Evolutionary conservation across 1,284 basidiomycete species (phyloP).

Genomic region (Cystobasidium sp.): DNA sequence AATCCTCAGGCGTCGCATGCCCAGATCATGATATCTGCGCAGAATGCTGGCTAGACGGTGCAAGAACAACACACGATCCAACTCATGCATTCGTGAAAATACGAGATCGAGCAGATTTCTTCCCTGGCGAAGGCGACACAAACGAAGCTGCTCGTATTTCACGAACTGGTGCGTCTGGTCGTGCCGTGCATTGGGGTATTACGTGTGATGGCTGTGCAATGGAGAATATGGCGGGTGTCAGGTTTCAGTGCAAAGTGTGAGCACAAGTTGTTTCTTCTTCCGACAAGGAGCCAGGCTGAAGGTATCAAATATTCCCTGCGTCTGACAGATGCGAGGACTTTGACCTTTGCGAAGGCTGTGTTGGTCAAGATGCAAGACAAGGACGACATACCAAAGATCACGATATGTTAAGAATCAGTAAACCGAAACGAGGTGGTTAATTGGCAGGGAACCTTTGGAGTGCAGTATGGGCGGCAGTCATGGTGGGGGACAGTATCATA

Average conservation of each 20-base stretch:
- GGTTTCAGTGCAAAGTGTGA: slow-evolving; percentile 22
- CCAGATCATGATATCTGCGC: slow-evolving; percentile 18
- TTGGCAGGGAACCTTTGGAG: not conserved
- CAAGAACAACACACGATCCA: slow-evolving; percentile 11
- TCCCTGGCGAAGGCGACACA: not conserved
- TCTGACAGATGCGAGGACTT: slow-evolving; percentile 17
- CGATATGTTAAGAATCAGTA: slow-evolving; percentile 10
- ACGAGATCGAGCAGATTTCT: not conserved
- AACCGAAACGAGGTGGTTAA: not conserved
- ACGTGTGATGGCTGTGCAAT: slow-evolving; percentile 11
- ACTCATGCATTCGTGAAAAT: slow-evolving; percentile 23
- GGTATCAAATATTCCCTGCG: not conserved
- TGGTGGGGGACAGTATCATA: not conserved
- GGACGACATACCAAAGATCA: slow-evolving; percentile 5
- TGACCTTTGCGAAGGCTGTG: slow-evolving; percentile 13
- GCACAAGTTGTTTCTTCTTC: not conserved
- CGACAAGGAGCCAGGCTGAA: not conserved
- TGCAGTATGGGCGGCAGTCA: not conserved
- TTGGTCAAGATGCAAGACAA: not conserved
- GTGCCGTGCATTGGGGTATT: slow-evolving; percentile 9
- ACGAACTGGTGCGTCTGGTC: not conserved
- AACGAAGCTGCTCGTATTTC: not conserved
- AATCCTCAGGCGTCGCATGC: slow-evolving; percentile 3
- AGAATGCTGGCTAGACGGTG: slow-evolving; percentile 10
- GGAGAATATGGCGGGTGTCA: slow-evolving; percentile 3